phyloP scores from a whole-genome alignment of 106 monocot species.

The Hemerocallis citrina region DNA sequence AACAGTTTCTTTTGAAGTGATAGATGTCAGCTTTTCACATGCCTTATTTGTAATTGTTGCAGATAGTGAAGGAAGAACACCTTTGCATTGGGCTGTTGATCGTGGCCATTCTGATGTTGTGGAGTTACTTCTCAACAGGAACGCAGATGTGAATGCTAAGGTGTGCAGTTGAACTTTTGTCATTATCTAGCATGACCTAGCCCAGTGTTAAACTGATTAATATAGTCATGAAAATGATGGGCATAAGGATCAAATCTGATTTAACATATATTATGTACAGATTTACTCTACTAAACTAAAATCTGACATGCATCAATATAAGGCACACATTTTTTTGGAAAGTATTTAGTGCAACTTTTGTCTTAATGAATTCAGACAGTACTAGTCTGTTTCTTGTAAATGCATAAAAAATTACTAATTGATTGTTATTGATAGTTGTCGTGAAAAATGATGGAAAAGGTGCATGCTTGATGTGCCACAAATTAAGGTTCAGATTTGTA shows the following conservation, averaged over 20 bases:
- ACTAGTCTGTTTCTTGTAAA: too few relatives aligned
- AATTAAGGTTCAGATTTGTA: too few relatives aligned
- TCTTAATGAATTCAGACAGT: too few relatives aligned
- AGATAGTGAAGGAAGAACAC: constrained; percentile 93
- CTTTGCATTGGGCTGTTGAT: constrained; percentile 99
- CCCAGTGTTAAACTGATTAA: neutral
- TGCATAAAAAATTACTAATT: too few relatives aligned
- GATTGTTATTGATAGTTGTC: too few relatives aligned
- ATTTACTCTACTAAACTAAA: too few relatives aligned
- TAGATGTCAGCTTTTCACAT: neutral
- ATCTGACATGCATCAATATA: too few relatives aligned
- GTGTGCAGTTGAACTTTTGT: constrained; percentile 24
- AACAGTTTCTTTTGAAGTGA: neutral
- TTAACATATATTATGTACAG: neutral
- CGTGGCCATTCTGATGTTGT: constrained; percentile 71
- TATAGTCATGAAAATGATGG: neutral
- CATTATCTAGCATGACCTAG: neutral
- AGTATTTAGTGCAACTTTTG: too few relatives aligned
- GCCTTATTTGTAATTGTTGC: constrained; percentile 9
- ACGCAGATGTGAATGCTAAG: constrained; percentile 87
- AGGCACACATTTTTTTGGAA: too few relatives aligned
- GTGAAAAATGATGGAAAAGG: too few relatives aligned
- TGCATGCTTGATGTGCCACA: too few relatives aligned
- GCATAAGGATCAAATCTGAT: neutral
- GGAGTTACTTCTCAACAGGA: constrained; percentile 50